Base-by-base conservation (phyloP, 768 basidiomycete species). In the Suillus spraguei region DNA sequence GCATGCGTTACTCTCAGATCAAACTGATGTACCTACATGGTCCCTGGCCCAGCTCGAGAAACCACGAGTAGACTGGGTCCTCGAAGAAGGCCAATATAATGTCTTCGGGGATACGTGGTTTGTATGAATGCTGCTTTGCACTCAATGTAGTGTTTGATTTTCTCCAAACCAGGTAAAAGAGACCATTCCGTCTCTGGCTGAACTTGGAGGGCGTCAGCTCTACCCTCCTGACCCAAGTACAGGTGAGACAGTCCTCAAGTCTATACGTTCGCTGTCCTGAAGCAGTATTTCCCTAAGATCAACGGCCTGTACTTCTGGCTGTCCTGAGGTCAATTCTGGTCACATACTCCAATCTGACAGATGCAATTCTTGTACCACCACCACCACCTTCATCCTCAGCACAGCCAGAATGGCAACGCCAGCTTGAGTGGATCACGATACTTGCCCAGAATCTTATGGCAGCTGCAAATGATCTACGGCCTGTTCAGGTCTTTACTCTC, bases 21-120 rank as follows among this genome's bases (percentile, higher is more conserved):
- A 94, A 70, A 69, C 76, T 2, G 88, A 93, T 61, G 77, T 94
- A 13, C 92, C 93, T 8, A 85, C 91, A 22, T 94, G 91, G 91
- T 83, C 89, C 22, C 78, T 95, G 47, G 75, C 74, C 3, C 87
- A 88, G 66, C 82, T 97, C 11, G 91, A 95, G 72, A 94, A 90
- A 75, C 95, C 95, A 42, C 84, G 93, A 52, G 87, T 91, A 16
- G 94, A 95, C 70, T 95, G 94, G 94, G 91, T 97, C 59, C 81
- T 92, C 1, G 91, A 95, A 67, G 92, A 93, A 65, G 89, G 90
- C 1, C 81, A 86, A 65, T 97, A 94, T 73, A 84, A 85, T 60
- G 89, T 89, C 17, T 97, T 90, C 76, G 94, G 92, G n/a, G 92
- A 95, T 73, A 83, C 83, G 69, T 97, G 92, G 91, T 90, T 90